phyloP scores from a whole-genome alignment of 179 eudicot genomes.

The Amaranthus tricolor region DNA sequence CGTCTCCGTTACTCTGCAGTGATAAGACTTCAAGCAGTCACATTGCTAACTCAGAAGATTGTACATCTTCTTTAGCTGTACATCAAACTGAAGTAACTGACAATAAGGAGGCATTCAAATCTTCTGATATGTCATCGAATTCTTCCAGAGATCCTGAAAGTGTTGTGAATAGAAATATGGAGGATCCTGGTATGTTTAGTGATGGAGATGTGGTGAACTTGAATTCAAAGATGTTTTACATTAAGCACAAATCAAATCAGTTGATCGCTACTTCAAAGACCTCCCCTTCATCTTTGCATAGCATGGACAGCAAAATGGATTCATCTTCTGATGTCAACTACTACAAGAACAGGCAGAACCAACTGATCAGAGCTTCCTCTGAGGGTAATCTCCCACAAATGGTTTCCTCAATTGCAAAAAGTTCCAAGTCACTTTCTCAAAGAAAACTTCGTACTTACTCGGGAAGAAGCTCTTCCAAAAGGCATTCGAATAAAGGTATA shows the following conservation, averaged over 20 bases:
- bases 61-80: constrained; percentile 31
- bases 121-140: constrained; percentile 31
- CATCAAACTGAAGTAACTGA: constrained; percentile 33
- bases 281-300: constrained; percentile 38
- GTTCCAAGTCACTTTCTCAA: constrained; percentile 28
- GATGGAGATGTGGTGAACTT: constrained; percentile 41
- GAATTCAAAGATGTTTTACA: constrained; percentile 40
- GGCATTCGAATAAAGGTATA: constrained; percentile 49
- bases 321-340: constrained; percentile 53
- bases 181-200: constrained; percentile 39
- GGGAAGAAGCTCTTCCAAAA: constrained; percentile 40
- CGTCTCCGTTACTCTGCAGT: constrained; percentile 39
- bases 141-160: constrained; percentile 35
- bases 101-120: constrained; percentile 26
- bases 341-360: constrained; percentile 71
- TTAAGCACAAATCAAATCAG: constrained; percentile 77
- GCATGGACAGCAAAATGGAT: constrained; percentile 30
- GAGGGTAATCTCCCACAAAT: constrained; percentile 40
- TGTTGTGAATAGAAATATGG: constrained; percentile 31
- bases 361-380: constrained; percentile 71
- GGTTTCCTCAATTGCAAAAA: constrained; percentile 26
- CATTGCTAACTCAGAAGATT: constrained; percentile 23
- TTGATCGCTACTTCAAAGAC: constrained; percentile 63
- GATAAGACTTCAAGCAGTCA: constrained; percentile 31
- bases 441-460: constrained; percentile 28